Evolutionary conservation across 352 stramenopile genomes (phyloP).

Genomic region (Globisporangium spiculum): DNA sequence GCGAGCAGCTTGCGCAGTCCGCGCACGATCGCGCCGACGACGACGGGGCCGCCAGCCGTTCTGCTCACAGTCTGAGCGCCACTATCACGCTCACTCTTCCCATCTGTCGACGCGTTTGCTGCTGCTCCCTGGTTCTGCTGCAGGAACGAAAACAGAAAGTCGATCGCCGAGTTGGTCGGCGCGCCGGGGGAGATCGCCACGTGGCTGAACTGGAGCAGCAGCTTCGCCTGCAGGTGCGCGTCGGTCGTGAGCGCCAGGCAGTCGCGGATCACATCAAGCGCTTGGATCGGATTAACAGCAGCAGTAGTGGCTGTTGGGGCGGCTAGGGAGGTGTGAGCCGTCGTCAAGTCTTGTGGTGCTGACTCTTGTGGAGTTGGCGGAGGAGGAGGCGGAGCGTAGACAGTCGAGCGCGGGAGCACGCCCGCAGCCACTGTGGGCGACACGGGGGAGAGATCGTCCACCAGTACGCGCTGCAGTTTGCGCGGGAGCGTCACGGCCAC

Average conservation of each 20-base stretch:
- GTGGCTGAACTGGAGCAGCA: constrained; percentile 59
- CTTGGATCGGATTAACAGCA: constrained; percentile 21
- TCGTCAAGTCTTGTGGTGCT: not conserved
- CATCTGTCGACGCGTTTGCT: constrained; percentile 8
- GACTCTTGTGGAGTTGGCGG: not conserved
- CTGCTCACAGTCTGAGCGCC: constrained; percentile 12
- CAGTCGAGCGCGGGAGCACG: constrained; percentile 9
- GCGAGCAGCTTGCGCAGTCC: constrained; percentile 51
- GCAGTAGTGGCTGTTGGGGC: not conserved
- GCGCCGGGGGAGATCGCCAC: constrained; percentile 40
- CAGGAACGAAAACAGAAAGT: constrained; percentile 81
- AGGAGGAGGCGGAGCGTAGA: not conserved
- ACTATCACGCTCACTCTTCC: constrained; percentile 10
- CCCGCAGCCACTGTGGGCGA: constrained; percentile 16
- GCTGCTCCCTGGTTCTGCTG: constrained; percentile 48
- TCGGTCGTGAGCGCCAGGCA: constrained; percentile 40
- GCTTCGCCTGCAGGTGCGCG: constrained; percentile 57
- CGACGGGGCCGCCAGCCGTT: constrained; percentile 35
- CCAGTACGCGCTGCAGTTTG: constrained; percentile 12
- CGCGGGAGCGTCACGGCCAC: constrained; percentile 1
- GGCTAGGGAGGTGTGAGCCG: not conserved
- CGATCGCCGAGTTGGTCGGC: constrained; percentile 57
- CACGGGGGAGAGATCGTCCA: not conserved
- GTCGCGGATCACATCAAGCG: constrained; percentile 36
- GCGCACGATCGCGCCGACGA: constrained; percentile 66